Evolutionary conservation across 192 early-diverging fungal species (phyloP), one percentile per base, ranked within the genome.

Genomic region (Coemansia sp.): DNA sequence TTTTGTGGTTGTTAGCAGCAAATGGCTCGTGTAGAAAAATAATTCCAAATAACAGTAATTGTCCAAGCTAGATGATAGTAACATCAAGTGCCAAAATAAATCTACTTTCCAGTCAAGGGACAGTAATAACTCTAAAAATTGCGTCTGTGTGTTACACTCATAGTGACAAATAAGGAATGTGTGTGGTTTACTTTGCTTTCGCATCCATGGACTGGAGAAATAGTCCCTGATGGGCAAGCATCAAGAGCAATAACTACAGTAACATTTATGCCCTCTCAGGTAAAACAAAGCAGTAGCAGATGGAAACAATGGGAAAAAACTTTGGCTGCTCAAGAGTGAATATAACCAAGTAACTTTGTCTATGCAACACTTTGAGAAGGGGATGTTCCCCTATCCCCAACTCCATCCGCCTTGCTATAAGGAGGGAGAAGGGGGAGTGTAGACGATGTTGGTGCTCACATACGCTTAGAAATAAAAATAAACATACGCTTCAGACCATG

Each of bases 71-170:
- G 15, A 59, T 18, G 37, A 37, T 37, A 59, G 57, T 59, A 59
- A 16, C 39, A 8, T 39, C 13, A 5, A 59, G 57, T 46, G 40
- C 11, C 41, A 41, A 43, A 6, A 32, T 32, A 32, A 32, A 32
- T 32, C 32, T 32, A 32, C 32, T 32, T 32, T 15, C 1, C 19
- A 9, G 51, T 22, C 22, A 37, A 32, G 32, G 32, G 32, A 32
- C 60, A 67, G 67, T 74, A 74, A 26, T 55, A 65, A 42, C 48
- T 56, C 64, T 72, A 55, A 65, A 57, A 36, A 37, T 32, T 47
- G 21, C 37, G 59, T 26, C 45, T 4, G 57, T 59, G 57, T 6
- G 32, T 59, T 15, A 47, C 46, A 7, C 39, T 13, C 57, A 42
- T 18, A 43, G 48, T 13, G 39, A 66, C 32, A 48, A 48, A 49